These are phyloP conservation scores for Solanum megistacrolobum DNA, from an alignment of 257 asterid species.

Conservation along the genomic window DNA sequence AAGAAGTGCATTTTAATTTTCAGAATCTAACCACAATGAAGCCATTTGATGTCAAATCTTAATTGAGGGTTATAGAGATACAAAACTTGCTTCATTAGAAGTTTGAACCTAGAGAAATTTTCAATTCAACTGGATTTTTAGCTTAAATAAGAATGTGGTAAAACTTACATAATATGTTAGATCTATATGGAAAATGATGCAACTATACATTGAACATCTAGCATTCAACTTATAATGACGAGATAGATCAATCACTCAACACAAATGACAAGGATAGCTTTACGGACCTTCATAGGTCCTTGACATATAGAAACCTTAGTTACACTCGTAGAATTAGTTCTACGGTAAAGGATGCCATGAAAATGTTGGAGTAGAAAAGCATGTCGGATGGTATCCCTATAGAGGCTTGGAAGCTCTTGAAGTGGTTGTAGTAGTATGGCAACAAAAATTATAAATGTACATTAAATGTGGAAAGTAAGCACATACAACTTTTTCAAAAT, in stretches of 20 bases:
- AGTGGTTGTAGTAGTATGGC: not conserved
- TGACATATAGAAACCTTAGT: not conserved
- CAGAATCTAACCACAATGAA: not conserved
- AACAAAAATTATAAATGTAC: not conserved
- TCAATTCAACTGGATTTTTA: not conserved
- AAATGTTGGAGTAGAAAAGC: not conserved
- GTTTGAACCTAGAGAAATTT: not conserved
- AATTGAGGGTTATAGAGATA: not conserved
- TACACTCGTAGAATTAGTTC: not conserved
- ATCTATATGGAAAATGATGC: not conserved
- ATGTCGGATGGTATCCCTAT: not conserved
- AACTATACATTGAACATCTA: not conserved
- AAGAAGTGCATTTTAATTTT: not conserved
- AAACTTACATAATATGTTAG: not conserved
- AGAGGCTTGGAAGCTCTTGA: not conserved
- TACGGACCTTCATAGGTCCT: not conserved
- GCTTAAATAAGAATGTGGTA: not conserved
- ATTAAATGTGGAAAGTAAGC: not conserved
- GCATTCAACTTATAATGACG: not conserved
- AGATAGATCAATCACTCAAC: not conserved
- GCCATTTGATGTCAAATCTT: not conserved
- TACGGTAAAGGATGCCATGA: not conserved
- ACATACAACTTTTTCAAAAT: not conserved
- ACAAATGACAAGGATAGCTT: not conserved
- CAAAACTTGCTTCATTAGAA: not conserved